Percentiles rank a stretch among this genome's conserved stretches.
These are phyloP conservation scores for Melanogaster broomeanus DNA, from an alignment of 768 basidiomycete species.

Conservation along the genomic window DNA sequence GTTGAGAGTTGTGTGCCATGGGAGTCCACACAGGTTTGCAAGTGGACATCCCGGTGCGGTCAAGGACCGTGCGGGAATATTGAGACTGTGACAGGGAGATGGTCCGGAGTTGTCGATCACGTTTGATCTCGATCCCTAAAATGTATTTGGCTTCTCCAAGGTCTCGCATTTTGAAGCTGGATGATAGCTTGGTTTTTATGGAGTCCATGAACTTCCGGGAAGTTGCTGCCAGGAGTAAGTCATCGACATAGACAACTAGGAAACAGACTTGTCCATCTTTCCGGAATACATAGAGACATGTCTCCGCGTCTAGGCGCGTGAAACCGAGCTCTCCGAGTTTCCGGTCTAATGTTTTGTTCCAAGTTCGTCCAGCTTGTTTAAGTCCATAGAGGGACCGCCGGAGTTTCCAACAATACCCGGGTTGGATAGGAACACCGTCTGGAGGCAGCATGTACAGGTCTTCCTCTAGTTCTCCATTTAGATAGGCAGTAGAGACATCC, in stretches of 20 bases:
- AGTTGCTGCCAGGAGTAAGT: slow-evolving; percentile 4
- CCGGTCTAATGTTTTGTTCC: too few relatives aligned
- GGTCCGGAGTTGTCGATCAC: slow-evolving; percentile 21
- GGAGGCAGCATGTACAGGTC: too few relatives aligned
- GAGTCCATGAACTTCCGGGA: not conserved
- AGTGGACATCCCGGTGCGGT: slow-evolving; percentile 13
- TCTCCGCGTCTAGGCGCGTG: not conserved
- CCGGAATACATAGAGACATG: too few relatives aligned
- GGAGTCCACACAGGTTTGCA: slow-evolving; percentile 8
- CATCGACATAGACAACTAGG: too few relatives aligned
- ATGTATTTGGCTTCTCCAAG: slow-evolving; percentile 26
- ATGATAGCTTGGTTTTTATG: not conserved
- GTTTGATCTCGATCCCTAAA: slow-evolving; percentile 32
- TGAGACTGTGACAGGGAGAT: slow-evolving; percentile 30
- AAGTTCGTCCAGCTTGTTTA: too few relatives aligned
- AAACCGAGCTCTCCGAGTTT: not conserved
- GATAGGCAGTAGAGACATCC: too few relatives aligned
- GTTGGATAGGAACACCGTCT: too few relatives aligned
- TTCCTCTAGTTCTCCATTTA: too few relatives aligned
- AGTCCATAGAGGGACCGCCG: too few relatives aligned
- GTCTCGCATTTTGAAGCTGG: slow-evolving; percentile 2
- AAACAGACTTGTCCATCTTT: too few relatives aligned
- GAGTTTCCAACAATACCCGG: too few relatives aligned
- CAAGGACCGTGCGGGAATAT: slow-evolving; percentile 13
- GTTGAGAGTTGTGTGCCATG: slow-evolving; percentile 3